Percentiles rank a stretch among this genome's conserved stretches.
These are phyloP conservation scores for Hypoxylon perforatum DNA, from an alignment of 495 filamentous ascomycete genomes.

Conservation along the genomic window DNA sequence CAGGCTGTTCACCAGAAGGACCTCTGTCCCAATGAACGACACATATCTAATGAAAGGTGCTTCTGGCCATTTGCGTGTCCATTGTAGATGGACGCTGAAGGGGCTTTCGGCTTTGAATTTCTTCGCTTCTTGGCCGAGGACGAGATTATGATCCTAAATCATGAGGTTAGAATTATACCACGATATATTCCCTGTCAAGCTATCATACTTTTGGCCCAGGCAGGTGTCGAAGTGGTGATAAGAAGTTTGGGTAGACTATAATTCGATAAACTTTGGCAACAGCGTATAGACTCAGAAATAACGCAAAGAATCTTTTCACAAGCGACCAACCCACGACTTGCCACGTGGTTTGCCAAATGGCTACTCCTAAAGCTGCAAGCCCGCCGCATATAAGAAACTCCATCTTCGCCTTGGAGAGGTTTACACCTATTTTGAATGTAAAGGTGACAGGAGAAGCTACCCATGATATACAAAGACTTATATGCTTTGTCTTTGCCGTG, in stretches of 20 bases:
- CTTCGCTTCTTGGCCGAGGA: conserved; percentile 40
- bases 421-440: background rate
- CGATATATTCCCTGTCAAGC: background rate
- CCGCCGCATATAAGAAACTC: conserved; percentile 16
- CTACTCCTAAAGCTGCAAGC: conserved; percentile 23
- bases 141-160: conserved; percentile 29
- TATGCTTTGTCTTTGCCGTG: too few species aligned
- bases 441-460: background rate
- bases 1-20: conserved; percentile 49
- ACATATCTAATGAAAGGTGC: conserved; percentile 53
- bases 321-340: background rate
- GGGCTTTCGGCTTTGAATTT: conserved; percentile 39
- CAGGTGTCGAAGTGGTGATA: conserved; percentile 47
- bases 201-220: conserved; percentile 44
- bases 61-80: conserved; percentile 48
- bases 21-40: conserved; percentile 46
- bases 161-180: background rate
- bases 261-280: conserved; percentile 37
- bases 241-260: conserved; percentile 40
- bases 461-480: too few species aligned
- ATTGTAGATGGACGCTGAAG: conserved; percentile 30
- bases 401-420: conserved; percentile 9
- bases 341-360: conserved; percentile 8
- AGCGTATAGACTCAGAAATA: conserved; percentile 30
- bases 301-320: conserved; percentile 8